Conservation (phyloP, 306 rosid species). For the Lotus japonicus region DNA sequence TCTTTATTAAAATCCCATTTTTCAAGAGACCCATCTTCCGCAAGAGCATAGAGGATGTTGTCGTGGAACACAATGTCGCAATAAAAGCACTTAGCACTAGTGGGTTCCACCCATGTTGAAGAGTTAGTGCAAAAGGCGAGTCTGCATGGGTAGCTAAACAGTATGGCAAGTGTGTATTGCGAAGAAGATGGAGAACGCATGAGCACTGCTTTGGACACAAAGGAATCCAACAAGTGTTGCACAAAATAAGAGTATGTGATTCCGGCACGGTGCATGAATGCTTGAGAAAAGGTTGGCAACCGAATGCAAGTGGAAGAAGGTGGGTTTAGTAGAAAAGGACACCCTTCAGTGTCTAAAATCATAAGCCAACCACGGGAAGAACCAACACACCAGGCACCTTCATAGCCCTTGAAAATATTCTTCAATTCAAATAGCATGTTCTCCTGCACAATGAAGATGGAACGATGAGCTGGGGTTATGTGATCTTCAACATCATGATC, state of each 20-base stretch:
- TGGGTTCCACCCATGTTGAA: not conserved
- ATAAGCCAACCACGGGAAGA: constrained; percentile 5
- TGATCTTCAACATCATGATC: not conserved
- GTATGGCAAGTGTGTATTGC: not conserved
- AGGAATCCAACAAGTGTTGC: not conserved
- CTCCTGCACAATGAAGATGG: not conserved
- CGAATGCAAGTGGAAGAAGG: not conserved
- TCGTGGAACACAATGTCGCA: constrained; percentile 8
- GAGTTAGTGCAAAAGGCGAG: not conserved
- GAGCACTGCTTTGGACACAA: not conserved
- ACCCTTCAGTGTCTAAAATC: not conserved
- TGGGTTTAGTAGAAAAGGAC: not conserved
- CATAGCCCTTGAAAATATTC: not conserved
- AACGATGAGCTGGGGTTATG: not conserved
- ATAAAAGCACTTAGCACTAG: not conserved
- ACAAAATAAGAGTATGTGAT: not conserved
- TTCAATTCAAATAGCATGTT: not conserved
- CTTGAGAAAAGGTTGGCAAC: not conserved
- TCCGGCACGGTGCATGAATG: not conserved
- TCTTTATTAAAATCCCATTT: not conserved
- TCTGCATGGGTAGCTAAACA: not conserved
- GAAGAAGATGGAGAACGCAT: not conserved
- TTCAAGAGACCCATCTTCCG: not conserved
- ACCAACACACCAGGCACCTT: constrained; percentile 4
- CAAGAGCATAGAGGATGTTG: constrained; percentile 2